phyloP scores from a whole-genome alignment of 495 filamentous ascomycete species.

The Haplographium delicatum region DNA sequence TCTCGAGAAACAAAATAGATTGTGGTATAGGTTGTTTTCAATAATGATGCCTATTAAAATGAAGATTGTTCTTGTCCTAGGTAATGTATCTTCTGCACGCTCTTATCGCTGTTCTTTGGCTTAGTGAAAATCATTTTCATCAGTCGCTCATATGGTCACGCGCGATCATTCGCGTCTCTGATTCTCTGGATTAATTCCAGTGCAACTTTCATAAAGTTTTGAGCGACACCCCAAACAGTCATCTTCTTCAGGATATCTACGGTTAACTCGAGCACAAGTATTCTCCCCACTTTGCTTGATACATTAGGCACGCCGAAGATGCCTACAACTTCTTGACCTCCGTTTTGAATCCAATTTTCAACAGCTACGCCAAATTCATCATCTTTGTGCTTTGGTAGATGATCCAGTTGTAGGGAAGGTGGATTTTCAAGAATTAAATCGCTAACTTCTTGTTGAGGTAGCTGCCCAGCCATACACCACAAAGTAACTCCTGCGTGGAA shows the following conservation, averaged over 20 bases:
- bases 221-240: conserved; percentile 1
- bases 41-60: too few species aligned
- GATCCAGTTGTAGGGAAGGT: background rate
- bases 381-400: background rate
- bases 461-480: background rate
- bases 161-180: too few species aligned
- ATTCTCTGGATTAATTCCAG: background rate
- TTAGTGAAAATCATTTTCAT: too few species aligned
- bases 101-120: too few species aligned
- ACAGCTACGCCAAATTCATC: background rate
- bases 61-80: too few species aligned
- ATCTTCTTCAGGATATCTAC: background rate
- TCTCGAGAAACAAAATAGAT: too few species aligned
- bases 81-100: too few species aligned
- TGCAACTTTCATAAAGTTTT: background rate
- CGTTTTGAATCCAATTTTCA: background rate
- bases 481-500: conserved; percentile 1
- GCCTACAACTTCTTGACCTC: background rate
- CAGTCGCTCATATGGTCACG: too few species aligned
- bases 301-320: background rate
- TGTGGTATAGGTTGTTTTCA: too few species aligned
- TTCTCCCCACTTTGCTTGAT: background rate
- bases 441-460: background rate
- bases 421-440: background rate
- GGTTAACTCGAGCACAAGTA: background rate